Percentiles rank a stretch among this genome's conserved stretches.
These are phyloP conservation scores for Geopyxis carbonaria DNA, from an alignment of 495 filamentous ascomycete genomes.

Conservation along the genomic window DNA sequence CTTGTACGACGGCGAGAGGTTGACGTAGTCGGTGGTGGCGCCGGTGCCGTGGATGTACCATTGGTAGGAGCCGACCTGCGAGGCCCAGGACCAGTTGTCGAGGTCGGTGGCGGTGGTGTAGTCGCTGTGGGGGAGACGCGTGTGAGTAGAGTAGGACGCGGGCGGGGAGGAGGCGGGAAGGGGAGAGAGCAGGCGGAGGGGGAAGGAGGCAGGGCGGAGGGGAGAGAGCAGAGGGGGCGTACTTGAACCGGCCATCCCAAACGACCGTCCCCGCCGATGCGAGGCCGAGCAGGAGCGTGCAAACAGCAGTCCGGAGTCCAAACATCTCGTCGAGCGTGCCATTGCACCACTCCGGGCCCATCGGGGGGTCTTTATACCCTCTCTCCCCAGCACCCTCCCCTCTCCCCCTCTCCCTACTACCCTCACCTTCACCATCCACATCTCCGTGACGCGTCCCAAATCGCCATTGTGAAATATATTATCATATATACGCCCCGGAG, in stretches of 20 bases:
- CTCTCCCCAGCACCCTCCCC: not conserved
- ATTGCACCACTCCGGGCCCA: not conserved
- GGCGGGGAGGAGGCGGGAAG: too few species aligned
- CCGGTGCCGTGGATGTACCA: constrained; percentile 33
- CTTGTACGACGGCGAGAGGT: constrained; percentile 37
- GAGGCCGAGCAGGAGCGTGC: constrained; percentile 14
- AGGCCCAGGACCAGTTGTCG: constrained; percentile 22
- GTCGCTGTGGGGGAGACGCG: constrained; percentile 8
- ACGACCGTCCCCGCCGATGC: constrained; percentile 22
- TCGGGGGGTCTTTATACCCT: not conserved
- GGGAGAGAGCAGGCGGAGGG: too few species aligned
- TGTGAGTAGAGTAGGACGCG: not conserved
- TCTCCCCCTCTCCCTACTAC: too few species aligned
- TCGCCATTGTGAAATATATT: too few species aligned
- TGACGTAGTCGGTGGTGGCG: constrained; percentile 36
- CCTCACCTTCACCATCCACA: too few species aligned
- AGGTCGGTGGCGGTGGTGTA: constrained; percentile 18
- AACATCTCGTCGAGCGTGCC: too few species aligned
- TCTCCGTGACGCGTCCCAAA: too few species aligned
- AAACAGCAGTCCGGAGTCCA: too few species aligned
- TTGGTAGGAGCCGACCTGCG: constrained; percentile 23
- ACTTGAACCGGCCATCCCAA: constrained; percentile 24
- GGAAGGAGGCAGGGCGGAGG: too few species aligned
- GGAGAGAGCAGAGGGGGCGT: not conserved
- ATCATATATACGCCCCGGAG: too few species aligned